Evolutionary conservation across 1,284 basidiomycete species (phyloP), one percentile per base, ranked within the genome.

Genomic region (Ganoderma sp.): DNA sequence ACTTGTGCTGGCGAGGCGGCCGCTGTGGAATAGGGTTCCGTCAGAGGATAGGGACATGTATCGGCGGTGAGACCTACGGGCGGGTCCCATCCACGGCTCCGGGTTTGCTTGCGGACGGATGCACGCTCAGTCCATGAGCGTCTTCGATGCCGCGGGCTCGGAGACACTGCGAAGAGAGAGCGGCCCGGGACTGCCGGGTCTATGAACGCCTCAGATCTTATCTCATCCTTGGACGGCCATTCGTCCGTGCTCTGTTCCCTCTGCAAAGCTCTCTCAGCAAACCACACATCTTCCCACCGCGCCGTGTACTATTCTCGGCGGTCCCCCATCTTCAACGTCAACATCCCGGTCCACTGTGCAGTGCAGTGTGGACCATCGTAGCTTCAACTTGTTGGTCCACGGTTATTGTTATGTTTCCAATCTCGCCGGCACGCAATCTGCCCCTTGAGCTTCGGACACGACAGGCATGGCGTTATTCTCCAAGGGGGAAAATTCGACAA

Each of bases 331-430:
- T 32, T 50, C 3, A 22, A 54, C 22, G 22, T 28, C 22, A 25
- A 54, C 25, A 10, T 14, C 15, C 52, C 32, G 17, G 25, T 32
- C 19, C 5, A 5, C 50, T 54, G 25, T 32, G 25, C 25, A 54
- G 32, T 28, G 28, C 48, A 25, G 12, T 19, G 25, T 43, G 45
- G 45, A 43, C 45, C 19, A 41, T 61, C 9, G n/a, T 61, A 41
- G 61, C 25, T 28, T 28, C 25, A 28, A 32, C 45, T 25, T 62
- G 61, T 39, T 50, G 61, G 61, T 52, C 61, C 61, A 62, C 22
- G 25, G 32, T 19, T 58, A 37, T 22, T n/a, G 17, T 37, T 48
- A 19, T 48, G n/a, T 45, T 39, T 37, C 56, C 56, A 32, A 22
- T 58, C n/a, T 39, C n/a, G 56, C 15, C 25, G 52, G 17, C 17